Percentiles rank a stretch among this genome's conserved stretches.
Evolutionary conservation across 345 rosid genomes (phyloP).

Genomic region (Hibiscus mutabilis): DNA sequence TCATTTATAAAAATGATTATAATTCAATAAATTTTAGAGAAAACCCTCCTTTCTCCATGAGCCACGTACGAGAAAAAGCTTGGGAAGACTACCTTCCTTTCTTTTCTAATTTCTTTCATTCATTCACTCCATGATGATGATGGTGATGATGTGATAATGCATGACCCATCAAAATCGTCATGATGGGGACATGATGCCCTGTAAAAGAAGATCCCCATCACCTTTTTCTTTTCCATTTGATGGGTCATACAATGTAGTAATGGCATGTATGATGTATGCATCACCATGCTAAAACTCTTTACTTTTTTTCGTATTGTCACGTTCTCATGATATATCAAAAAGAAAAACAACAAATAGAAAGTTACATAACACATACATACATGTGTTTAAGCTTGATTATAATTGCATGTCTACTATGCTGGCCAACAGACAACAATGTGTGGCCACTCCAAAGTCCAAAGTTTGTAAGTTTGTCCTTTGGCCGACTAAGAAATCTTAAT

Average conservation of each 20-base stretch:
- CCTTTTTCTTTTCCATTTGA: neutral
- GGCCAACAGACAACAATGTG: neutral
- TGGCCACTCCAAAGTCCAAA: neutral
- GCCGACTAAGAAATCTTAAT: constrained; percentile 4
- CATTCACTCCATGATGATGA: neutral
- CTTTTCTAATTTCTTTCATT: neutral
- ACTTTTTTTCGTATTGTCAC: neutral
- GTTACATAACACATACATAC: neutral
- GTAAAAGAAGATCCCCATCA: neutral
- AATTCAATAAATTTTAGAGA: neutral
- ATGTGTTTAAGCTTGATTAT: neutral
- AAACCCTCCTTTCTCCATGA: neutral
- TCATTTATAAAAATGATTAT: neutral
- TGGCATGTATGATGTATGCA: neutral
- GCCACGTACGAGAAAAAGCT: constrained; percentile 1
- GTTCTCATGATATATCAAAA: neutral
- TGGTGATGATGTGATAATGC: neutral
- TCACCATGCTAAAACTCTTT: neutral
- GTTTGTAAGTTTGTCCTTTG: neutral
- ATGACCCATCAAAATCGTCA: constrained; percentile 15
- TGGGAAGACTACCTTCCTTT: neutral
- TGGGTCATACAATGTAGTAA: neutral
- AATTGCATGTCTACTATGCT: neutral
- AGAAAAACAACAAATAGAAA: neutral
- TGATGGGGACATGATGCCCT: constrained; percentile 5